Evolutionary conservation across 2,329 filamentous ascomycete species (phyloP).

Genomic region (Alternaria ethzedia): DNA sequence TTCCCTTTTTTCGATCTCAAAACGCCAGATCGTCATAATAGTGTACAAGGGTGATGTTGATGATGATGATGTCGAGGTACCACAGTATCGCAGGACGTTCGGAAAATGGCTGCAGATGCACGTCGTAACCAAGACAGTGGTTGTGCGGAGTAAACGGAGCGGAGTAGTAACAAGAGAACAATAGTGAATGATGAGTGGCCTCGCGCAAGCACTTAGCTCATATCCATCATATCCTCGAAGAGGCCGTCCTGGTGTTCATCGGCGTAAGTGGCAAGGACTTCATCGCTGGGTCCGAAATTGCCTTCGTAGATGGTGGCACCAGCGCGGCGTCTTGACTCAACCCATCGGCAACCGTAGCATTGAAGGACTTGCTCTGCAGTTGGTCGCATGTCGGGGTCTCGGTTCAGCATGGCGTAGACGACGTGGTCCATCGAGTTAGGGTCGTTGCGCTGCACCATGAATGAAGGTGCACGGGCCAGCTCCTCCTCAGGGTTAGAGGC

Average conservation of each 20-base stretch:
- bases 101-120: slow-evolving; percentile 17
- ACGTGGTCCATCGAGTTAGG: slow-evolving; percentile 80
- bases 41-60: slow-evolving; percentile 15
- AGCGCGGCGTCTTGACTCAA: slow-evolving; percentile 75
- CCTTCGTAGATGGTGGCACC: slow-evolving; percentile 97
- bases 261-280: slow-evolving; percentile 58
- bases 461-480: slow-evolving; percentile 74
- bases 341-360: slow-evolving; percentile 79
- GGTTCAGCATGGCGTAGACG: slow-evolving; percentile 86
- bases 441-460: slow-evolving; percentile 83
- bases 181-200: neutral
- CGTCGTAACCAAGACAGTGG: slow-evolving; percentile 12
- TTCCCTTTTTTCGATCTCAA: slow-evolving; percentile 10
- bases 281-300: slow-evolving; percentile 84
- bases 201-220: slow-evolving; percentile 33
- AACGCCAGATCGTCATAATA: slow-evolving; percentile 19
- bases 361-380: slow-evolving; percentile 74
- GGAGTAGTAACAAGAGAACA: neutral
- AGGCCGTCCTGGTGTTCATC: slow-evolving; percentile 43
- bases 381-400: slow-evolving; percentile 75
- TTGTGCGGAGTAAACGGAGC: slow-evolving; percentile 1
- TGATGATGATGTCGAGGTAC: slow-evolving; percentile 12
- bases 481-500: slow-evolving; percentile 53
- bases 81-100: slow-evolving; percentile 14
- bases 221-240: slow-evolving; percentile 67